These are phyloP conservation scores for Maudiozyma humilis DNA, from an alignment of 1,139 yeast species.

Conservation along the genomic window DNA sequence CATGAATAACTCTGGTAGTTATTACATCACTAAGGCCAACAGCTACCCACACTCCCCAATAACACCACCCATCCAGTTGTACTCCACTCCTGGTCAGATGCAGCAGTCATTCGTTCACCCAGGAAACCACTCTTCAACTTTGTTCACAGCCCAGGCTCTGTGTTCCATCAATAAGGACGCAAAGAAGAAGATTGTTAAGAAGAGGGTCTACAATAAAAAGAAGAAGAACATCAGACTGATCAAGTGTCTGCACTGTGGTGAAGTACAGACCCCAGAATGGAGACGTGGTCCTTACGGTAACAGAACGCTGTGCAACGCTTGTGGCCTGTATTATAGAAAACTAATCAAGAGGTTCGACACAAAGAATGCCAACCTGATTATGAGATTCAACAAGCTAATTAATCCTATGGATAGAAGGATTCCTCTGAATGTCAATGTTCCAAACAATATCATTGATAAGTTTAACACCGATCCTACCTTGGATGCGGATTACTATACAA, in stretches of 20 bases:
- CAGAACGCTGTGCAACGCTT: slow-evolving; percentile 69
- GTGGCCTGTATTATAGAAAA: slow-evolving; percentile 72
- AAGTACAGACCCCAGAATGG: slow-evolving; percentile 78
- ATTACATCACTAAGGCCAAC: slow-evolving; percentile 2
- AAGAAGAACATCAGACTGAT: slow-evolving; percentile 3
- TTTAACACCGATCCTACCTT: slow-evolving; percentile 18
- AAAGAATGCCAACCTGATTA: slow-evolving; percentile 26
- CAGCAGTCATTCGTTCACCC: not conserved
- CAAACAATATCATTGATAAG: slow-evolving; percentile 18
- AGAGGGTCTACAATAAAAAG: slow-evolving; percentile 1
- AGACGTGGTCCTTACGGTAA: slow-evolving; percentile 73
- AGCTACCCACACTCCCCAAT: slow-evolving; percentile 4
- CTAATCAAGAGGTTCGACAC: slow-evolving; percentile 41
- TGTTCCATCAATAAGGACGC: slow-evolving; percentile 3
- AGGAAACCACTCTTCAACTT: not conserved
- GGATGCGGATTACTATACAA: slow-evolving; percentile 20
- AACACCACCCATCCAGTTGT: slow-evolving; percentile 1
- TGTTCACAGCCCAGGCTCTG: slow-evolving; percentile 4
- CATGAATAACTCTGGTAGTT: slow-evolving; percentile 5
- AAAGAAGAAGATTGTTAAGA: not conserved
- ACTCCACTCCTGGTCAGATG: not conserved
- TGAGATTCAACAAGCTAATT: slow-evolving; percentile 24
- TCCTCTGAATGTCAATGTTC: slow-evolving; percentile 24
- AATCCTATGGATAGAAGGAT: slow-evolving; percentile 28
- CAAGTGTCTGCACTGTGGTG: slow-evolving; percentile 52